Evolutionary conservation across 2,329 filamentous ascomycete genomes (phyloP), one percentile per base, ranked within the genome.

Genomic region (Rutstroemia sp.): DNA sequence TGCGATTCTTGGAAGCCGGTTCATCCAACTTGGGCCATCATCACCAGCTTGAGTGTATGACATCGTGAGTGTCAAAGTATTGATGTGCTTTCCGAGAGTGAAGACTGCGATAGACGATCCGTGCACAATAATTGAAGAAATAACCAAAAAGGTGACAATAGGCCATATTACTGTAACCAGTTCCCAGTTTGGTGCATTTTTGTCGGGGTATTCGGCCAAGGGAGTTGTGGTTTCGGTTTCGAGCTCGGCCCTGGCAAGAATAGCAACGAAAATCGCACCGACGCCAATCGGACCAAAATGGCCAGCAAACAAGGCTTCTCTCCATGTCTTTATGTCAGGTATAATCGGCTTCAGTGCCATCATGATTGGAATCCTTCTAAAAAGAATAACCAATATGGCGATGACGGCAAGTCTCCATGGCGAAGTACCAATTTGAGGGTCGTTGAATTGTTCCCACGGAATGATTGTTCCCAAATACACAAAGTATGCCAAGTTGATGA

Each of bases 71-170:
- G 89, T 92, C 63, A 99, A 75, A 0, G 94, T 97, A 74, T 97
- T 97, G 80, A 99, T 99, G 59, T 89, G 92, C 73, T 97, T 99
- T 65, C 94, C 94, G 1, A 99, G 82, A 0, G 94, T 97, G 67
- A 99, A 99, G 8, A 99, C 94, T 5, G 94, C 94, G 64, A 99
- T 88, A 0, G 94, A 97, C n/a, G 94, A 97, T 21, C 94, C 94
- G 67, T 99, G 94, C 1, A 99, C 89, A 39, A 97, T 73, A 65
- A 99, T 99, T 12, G 94, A 99, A 3, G 88, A 81, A 53, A 99
- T 89, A 59, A 99, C 92, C 67, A 99, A 76, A 72, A 99, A 99
- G 0, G 89, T 90, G 0, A 89, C 89, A 57, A 99, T 92, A 0
- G 94, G 94, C 94, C 94, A 99, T 48, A 99, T 95, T 27, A 96